phyloP scores from a whole-genome alignment of 1,284 basidiomycete genomes.

The Stygiomarasmius scandens region DNA sequence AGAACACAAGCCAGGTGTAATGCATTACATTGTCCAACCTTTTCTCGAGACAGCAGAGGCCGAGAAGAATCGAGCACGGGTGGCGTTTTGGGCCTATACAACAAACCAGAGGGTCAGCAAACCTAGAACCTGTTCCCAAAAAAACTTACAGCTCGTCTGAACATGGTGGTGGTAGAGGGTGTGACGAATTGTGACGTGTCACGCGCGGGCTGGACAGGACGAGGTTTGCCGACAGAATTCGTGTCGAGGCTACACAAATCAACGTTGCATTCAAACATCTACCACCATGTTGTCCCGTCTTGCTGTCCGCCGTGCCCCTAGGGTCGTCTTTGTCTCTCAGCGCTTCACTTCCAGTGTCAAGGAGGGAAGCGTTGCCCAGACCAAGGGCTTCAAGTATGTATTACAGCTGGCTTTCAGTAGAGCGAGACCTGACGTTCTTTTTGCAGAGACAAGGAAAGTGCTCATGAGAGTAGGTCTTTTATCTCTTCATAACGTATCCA shows the following conservation, averaged over 20 bases:
- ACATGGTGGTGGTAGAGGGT: constrained; percentile 55
- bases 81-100: constrained; percentile 41
- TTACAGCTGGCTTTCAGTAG: too few species aligned
- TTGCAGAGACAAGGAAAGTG: constrained; percentile 71
- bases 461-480: constrained; percentile 59
- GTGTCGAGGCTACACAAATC: neutral
- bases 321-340: constrained; percentile 35
- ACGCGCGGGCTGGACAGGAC: neutral
- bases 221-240: neutral
- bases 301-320: constrained; percentile 47
- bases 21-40: constrained; percentile 44
- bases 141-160: constrained; percentile 58
- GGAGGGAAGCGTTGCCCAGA: constrained; percentile 60
- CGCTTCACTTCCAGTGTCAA: constrained; percentile 42
- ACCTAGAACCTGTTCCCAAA: neutral
- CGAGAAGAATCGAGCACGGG: constrained; percentile 59
- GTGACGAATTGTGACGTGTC: constrained; percentile 35
- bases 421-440: too few species aligned
- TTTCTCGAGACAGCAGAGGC: constrained; percentile 68
- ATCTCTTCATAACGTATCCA: neutral
- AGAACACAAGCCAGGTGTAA: neutral
- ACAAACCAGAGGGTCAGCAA: constrained; percentile 4
- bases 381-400: constrained; percentile 56
- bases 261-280: constrained; percentile 18
- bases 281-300: constrained; percentile 53